phyloP scores from a whole-genome alignment of 2,329 filamentous ascomycete species.

The Xylariaceae sp. region DNA sequence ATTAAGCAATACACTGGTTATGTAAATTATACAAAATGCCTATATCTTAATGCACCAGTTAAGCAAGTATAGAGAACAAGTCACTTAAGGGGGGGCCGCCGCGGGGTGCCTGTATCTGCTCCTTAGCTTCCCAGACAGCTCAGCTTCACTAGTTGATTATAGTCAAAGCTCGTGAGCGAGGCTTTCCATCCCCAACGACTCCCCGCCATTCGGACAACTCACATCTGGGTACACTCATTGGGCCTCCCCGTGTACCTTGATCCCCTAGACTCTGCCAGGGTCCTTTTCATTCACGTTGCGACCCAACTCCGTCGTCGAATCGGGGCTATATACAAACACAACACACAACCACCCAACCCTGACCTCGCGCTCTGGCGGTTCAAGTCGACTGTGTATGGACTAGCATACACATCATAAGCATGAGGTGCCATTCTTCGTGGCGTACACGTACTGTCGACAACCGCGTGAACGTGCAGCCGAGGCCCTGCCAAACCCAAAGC shows the following conservation, averaged over 20 bases:
- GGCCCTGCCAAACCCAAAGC: slow-evolving; percentile 5
- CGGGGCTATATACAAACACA: slow-evolving; percentile 26
- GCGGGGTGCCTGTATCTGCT: too few species aligned
- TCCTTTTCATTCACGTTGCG: slow-evolving; percentile 24
- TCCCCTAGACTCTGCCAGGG: slow-evolving; percentile 18
- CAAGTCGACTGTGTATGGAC: slow-evolving; percentile 10
- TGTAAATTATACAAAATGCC: too few species aligned
- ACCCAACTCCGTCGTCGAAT: slow-evolving; percentile 31
- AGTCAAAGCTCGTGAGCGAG: slow-evolving; percentile 13
- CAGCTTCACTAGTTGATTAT: too few species aligned
- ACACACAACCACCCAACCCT: too few species aligned
- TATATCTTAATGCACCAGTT: too few species aligned
- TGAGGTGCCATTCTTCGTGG: slow-evolving; percentile 3
- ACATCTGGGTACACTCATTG: slow-evolving; percentile 6
- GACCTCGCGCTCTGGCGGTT: too few species aligned
- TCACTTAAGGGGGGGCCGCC: too few species aligned
- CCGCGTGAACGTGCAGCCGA: slow-evolving; percentile 12
- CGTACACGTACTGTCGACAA: slow-evolving; percentile 14
- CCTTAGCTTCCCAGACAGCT: background rate
- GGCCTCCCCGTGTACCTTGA: slow-evolving; percentile 10
- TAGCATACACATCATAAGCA: slow-evolving; percentile 10
- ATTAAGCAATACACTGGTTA: too few species aligned
- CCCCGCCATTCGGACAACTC: slow-evolving; percentile 26
- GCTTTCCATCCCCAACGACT: slow-evolving; percentile 16
- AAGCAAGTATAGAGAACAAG: too few species aligned